A percentile compares a stretch with the other conserved stretches of the same genome.
Conservation (phyloP, 2,329 filamentous ascomycete genomes). For the Plectosphaerella plurivora region DNA sequence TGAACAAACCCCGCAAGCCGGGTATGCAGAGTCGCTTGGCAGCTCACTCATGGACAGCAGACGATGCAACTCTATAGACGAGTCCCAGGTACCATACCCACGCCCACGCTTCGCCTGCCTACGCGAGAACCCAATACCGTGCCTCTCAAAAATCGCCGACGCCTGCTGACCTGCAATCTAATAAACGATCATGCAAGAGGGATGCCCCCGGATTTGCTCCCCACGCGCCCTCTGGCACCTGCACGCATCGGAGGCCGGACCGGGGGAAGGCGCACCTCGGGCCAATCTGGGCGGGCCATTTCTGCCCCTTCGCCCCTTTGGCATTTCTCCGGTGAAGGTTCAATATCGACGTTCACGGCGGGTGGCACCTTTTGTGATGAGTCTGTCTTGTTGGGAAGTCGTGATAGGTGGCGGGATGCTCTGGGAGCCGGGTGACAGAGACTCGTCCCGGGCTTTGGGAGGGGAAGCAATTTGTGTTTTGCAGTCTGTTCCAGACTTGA, state of each 20-base stretch:
- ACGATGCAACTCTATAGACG: neutral
- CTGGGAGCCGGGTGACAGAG: neutral
- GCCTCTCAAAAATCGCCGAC: neutral
- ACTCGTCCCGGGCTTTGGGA: neutral
- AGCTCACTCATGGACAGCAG: neutral
- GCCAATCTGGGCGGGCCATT: neutral
- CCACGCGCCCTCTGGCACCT: neutral
- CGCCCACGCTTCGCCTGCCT: neutral
- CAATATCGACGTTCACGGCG: too few species aligned
- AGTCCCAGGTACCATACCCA: neutral
- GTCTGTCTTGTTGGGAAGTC: too few species aligned
- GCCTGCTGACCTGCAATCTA: neutral
- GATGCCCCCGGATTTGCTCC: neutral
- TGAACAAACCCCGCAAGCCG: neutral
- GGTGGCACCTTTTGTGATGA: too few species aligned
- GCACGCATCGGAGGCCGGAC: neutral
- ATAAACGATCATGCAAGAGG: neutral
- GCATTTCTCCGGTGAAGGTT: too few species aligned
- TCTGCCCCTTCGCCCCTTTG: too few species aligned
- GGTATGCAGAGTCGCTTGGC: neutral
- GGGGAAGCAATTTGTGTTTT: neutral
- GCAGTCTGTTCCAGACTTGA: neutral
- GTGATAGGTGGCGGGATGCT: too few species aligned
- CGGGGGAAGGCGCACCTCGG: neutral
- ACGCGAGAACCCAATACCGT: neutral